These are phyloP conservation scores for Tulasnella sp. DNA, from an alignment of 768 basidiomycete species.

Conservation along the genomic window DNA sequence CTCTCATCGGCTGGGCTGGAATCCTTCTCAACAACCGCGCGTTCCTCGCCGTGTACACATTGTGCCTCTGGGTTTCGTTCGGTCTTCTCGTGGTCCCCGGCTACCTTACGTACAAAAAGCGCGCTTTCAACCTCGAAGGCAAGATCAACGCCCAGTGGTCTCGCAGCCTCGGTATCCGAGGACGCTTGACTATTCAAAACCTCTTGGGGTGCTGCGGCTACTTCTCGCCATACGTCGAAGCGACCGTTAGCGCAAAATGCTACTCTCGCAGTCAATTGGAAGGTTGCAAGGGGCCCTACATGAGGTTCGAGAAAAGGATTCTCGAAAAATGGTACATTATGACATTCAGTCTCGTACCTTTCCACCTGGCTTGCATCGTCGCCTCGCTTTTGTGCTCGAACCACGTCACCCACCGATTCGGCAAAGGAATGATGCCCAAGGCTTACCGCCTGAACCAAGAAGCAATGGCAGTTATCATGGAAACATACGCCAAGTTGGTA, in stretches of 20 bases:
- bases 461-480: slow-evolving; percentile 80
- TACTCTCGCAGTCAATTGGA: slow-evolving; percentile 67
- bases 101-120: slow-evolving; percentile 71
- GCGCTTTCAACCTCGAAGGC: slow-evolving; percentile 74
- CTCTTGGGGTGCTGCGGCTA: slow-evolving; percentile 76
- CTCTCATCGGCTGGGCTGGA: slow-evolving; percentile 72
- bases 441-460: slow-evolving; percentile 69
- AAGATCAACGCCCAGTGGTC: slow-evolving; percentile 80
- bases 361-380: slow-evolving; percentile 62
- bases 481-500: slow-evolving; percentile 70
- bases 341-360: slow-evolving; percentile 62
- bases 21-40: slow-evolving; percentile 79
- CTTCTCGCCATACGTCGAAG: slow-evolving; percentile 75
- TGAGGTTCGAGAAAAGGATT: slow-evolving; percentile 42
- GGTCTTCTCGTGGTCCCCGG: slow-evolving; percentile 68
- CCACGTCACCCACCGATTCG: slow-evolving; percentile 82
- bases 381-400: slow-evolving; percentile 68
- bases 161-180: slow-evolving; percentile 53
- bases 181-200: slow-evolving; percentile 68
- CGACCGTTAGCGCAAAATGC: slow-evolving; percentile 68
- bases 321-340: slow-evolving; percentile 55
- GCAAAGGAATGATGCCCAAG: slow-evolving; percentile 85
- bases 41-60: slow-evolving; percentile 70
- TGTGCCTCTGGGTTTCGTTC: slow-evolving; percentile 72
- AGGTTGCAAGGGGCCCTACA: slow-evolving; percentile 67